phyloP scores from a whole-genome alignment of 2,329 filamentous ascomycete species.

The Arthrocladium fulminans region DNA sequence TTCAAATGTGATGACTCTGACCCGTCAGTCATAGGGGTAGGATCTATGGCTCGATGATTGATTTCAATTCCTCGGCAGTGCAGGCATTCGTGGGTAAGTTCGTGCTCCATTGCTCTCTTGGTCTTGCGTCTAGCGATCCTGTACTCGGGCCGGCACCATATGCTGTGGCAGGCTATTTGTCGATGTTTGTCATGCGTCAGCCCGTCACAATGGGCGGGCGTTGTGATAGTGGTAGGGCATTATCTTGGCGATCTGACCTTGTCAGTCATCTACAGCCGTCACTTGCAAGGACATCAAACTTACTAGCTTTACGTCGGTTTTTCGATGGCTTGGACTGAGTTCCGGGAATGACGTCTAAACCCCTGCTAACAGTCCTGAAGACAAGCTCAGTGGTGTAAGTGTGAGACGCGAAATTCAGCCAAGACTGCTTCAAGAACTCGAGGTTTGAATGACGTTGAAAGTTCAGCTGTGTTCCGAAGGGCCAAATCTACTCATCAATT shows the following conservation, averaged over 20 bases:
- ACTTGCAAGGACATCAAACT: too few species aligned
- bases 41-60: conserved; percentile 2
- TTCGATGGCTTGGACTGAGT: too few species aligned
- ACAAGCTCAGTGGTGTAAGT: too few species aligned
- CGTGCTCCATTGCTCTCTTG: neutral
- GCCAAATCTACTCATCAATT: too few species aligned
- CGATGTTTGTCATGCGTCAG: neutral
- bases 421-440: too few species aligned
- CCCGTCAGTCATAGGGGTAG: neutral
- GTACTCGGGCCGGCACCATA: neutral
- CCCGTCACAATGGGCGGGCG: conserved; percentile 3
- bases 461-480: too few species aligned
- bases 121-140: conserved; percentile 1
- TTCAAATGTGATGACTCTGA: neutral
- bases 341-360: too few species aligned
- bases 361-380: too few species aligned
- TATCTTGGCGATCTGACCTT: neutral
- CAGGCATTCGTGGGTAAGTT: conserved; percentile 1
- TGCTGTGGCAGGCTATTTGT: conserved; percentile 1
- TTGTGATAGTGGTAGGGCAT: conserved; percentile 6
- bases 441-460: too few species aligned
- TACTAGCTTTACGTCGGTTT: too few species aligned
- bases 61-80: neutral
- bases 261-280: neutral
- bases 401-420: too few species aligned